phyloP scores from a whole-genome alignment of 176 grass and related monocot species.

The Pontederia crassipes region DNA sequence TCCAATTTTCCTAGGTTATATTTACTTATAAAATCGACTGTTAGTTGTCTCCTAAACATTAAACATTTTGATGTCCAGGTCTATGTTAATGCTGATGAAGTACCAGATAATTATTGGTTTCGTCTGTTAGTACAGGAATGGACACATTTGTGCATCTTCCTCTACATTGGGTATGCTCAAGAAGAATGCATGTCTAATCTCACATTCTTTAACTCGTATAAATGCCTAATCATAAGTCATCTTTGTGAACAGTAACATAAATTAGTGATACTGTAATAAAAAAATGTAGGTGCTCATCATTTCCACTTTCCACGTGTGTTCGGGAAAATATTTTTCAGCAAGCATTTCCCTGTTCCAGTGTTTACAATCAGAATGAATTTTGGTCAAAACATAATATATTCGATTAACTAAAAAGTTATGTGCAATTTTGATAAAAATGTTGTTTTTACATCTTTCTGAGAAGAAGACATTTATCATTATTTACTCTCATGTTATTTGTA shows the following conservation, averaged over 20 bases:
- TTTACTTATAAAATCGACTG: neutral
- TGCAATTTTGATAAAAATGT: too few species aligned
- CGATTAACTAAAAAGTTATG: too few species aligned
- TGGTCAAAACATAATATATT: too few species aligned
- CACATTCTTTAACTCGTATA: neutral
- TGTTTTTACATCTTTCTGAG: too few species aligned
- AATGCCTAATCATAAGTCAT: neutral
- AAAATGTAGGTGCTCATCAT: too few species aligned
- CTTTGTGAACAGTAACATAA: neutral
- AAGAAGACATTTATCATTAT: too few species aligned
- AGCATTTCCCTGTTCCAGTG: too few species aligned
- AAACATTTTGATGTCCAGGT: slow-evolving; percentile 39
- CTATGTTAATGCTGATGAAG: slow-evolving; percentile 85
- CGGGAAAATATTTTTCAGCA: too few species aligned
- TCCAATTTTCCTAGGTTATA: too few species aligned
- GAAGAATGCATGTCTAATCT: neutral
- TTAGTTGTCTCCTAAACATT: slow-evolving; percentile 9
- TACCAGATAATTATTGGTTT: slow-evolving; percentile 85
- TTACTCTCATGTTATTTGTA: too few species aligned
- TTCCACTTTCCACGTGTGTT: too few species aligned
- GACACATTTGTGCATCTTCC: slow-evolving; percentile 89
- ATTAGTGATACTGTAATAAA: neutral
- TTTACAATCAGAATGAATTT: too few species aligned
- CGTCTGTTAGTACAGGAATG: slow-evolving; percentile 83
- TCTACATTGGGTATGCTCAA: slow-evolving; percentile 82